phyloP scores from a whole-genome alignment of 2,329 filamentous ascomycete species.

The Septoria linicola region DNA sequence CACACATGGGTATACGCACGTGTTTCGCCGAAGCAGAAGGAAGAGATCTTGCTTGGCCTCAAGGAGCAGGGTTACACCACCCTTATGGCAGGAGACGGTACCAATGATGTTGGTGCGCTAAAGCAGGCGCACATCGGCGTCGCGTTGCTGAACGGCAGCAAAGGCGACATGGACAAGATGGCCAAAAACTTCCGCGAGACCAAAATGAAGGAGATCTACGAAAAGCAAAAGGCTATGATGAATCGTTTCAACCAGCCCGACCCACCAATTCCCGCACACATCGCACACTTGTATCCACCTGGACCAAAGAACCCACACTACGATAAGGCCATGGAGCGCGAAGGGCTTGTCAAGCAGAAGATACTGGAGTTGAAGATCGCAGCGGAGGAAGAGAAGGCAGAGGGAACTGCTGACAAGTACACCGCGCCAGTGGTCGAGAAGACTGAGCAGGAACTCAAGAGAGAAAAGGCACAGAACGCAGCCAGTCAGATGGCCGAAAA shows the following conservation, averaged over 20 bases:
- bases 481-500: conserved; percentile 81
- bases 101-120: conserved; percentile 94
- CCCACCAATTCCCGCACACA: conserved; percentile 87
- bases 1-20: conserved; percentile 97
- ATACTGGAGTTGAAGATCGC: conserved; percentile 47
- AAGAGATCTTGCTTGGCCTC: conserved; percentile 93
- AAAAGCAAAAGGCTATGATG: conserved; percentile 93
- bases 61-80: conserved; percentile 98
- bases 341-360: conserved; percentile 75
- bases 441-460: conserved; percentile 52
- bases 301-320: conserved; percentile 92
- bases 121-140: conserved; percentile 98
- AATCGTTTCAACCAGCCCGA: conserved; percentile 88
- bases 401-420: conserved; percentile 30
- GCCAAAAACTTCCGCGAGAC: conserved; percentile 90
- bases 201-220: conserved; percentile 98
- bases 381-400: conserved; percentile 44
- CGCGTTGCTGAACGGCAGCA: conserved; percentile 90
- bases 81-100: conserved; percentile 97
- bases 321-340: conserved; percentile 83
- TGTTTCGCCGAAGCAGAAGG: conserved; percentile 97
- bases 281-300: conserved; percentile 91
- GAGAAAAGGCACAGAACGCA: conserved; percentile 63
- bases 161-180: conserved; percentile 86
- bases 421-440: conserved; percentile 30